Evolutionary conservation across 768 basidiomycete genomes (phyloP), one percentile per base, ranked within the genome.

Genomic region (Pisolithus marmoratus): DNA sequence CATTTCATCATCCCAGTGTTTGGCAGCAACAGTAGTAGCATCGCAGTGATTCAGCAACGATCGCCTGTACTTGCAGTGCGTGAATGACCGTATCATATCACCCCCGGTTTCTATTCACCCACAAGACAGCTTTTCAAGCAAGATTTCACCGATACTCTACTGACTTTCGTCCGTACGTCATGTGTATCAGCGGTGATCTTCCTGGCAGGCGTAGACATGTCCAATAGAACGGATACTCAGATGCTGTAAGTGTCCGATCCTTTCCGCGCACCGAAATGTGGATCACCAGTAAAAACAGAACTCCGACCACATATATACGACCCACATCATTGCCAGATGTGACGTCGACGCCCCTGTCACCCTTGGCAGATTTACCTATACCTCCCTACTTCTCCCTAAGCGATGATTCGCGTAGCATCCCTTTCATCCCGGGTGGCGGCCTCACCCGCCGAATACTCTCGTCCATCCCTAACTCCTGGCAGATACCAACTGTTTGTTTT

Each of bases 351-450:
- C 68, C 74, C 4, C 66, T 84, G 36, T 66, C 69, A n/a, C 64
- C 65, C 42, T 66, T 87, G 27, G 55, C 57, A 2, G 56, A 66
- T 9, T 65, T 85, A 8, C 79, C 77, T 3, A 80, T 84, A 38
- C 79, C 81, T 8, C 62, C 63, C 23, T 84, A 85, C 61, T 74
- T 72, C 20, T 79, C 79, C 34, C 54, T 57, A 5, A 63, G 64
- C 40, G 58, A 55, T 19, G 48, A 62, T 15, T 61, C 69, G 19
- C 53, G 63, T 43, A 63, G 65, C 20, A 73, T 82, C 17, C 87
- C 89, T 29, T 85, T 89, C 68, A 84, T 91, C 26, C 89, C 90
- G 0, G 86, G 87, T 15, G 86, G 86, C 31, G 90, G 90, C 2
- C 70, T 92, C 26, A 82, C 85, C 0, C 75, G 81, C 38, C 76